Conservation (phyloP, 106 monocot genomes). For the Allium cepa region DNA sequence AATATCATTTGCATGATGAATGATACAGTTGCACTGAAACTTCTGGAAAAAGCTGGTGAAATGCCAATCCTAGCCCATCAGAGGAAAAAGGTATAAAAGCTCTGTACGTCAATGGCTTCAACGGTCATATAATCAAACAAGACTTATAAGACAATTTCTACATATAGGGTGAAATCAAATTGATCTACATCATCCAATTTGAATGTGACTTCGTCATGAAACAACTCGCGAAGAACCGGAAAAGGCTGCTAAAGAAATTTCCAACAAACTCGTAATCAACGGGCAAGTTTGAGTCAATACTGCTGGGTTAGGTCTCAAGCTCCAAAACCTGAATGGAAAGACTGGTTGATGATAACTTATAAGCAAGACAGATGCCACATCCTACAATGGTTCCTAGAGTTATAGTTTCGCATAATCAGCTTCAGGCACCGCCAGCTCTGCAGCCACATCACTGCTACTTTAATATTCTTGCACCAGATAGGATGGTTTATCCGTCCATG, state of each 20-base stretch:
- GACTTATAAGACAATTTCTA: slow-evolving; percentile 91
- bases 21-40: slow-evolving; percentile 93
- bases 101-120: slow-evolving; percentile 90
- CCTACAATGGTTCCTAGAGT: slow-evolving; percentile 78
- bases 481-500: slow-evolving; percentile 75
- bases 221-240: slow-evolving; percentile 86
- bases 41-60: slow-evolving; percentile 88
- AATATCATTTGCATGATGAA: slow-evolving; percentile 24
- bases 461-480: slow-evolving; percentile 46
- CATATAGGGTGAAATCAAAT: slow-evolving; percentile 89
- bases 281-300: slow-evolving; percentile 86
- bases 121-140: slow-evolving; percentile 73
- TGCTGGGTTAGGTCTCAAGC: slow-evolving; percentile 94
- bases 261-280: slow-evolving; percentile 88
- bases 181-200: slow-evolving; percentile 70
- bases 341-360: slow-evolving; percentile 29
- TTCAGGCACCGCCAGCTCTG: slow-evolving; percentile 54
- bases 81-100: slow-evolving; percentile 93
- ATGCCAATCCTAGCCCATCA: slow-evolving; percentile 87
- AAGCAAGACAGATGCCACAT: slow-evolving; percentile 38
- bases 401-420: slow-evolving; percentile 80
- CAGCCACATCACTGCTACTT: slow-evolving; percentile 68
- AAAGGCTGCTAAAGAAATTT: slow-evolving; percentile 87
- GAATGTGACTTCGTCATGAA: slow-evolving; percentile 93
- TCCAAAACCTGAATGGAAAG: slow-evolving; percentile 33